Percentiles rank a stretch among this genome's conserved stretches.
Conservation (phyloP, 2,329 filamentous ascomycete genomes). For the Diaporthe sp. region DNA sequence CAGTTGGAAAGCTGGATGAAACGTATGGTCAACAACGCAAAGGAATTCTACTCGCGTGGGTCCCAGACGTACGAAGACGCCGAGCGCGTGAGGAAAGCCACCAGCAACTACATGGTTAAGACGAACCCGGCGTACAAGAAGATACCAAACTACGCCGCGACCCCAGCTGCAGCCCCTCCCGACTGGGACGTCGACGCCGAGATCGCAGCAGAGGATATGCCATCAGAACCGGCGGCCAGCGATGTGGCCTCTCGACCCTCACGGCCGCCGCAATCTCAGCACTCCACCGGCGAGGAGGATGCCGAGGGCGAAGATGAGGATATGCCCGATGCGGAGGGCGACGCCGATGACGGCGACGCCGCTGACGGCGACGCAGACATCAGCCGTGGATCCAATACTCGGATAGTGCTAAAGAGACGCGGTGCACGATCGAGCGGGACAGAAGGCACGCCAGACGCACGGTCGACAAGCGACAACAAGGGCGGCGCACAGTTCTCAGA, state of each 20-base stretch:
- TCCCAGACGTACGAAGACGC: conserved; percentile 84
- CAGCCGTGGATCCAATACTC: conserved; percentile 28
- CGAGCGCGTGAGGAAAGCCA: conserved; percentile 85
- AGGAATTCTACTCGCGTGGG: conserved; percentile 81
- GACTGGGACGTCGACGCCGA: conserved; percentile 47
- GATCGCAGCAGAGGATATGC: conserved; percentile 28
- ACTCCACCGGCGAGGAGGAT: conserved; percentile 35
- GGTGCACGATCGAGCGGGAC: conserved; percentile 42
- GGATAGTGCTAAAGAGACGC: conserved; percentile 36
- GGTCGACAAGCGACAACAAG: conserved; percentile 45
- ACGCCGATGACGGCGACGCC: conserved; percentile 41
- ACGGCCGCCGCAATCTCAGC: conserved; percentile 18
- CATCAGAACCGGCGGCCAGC: conserved; percentile 26
- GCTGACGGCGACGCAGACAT: conserved; percentile 44
- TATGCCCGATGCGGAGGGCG: conserved; percentile 42
- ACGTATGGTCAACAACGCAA: conserved; percentile 88
- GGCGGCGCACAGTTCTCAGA: conserved; percentile 65
- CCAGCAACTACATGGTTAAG: conserved; percentile 89
- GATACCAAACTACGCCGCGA: conserved; percentile 72
- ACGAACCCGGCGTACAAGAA: conserved; percentile 85
- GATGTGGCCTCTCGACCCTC: conserved; percentile 21
- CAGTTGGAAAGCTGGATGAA: conserved; percentile 87
- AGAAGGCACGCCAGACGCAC: conserved; percentile 42
- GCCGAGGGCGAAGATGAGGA: conserved; percentile 42
- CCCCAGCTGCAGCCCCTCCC: conserved; percentile 78